A percentile compares a stretch with the other conserved stretches of the same genome.
Evolutionary conservation across 1,139 yeast species (phyloP).

Genomic region (Zhuliangozyma blackwelliae): DNA sequence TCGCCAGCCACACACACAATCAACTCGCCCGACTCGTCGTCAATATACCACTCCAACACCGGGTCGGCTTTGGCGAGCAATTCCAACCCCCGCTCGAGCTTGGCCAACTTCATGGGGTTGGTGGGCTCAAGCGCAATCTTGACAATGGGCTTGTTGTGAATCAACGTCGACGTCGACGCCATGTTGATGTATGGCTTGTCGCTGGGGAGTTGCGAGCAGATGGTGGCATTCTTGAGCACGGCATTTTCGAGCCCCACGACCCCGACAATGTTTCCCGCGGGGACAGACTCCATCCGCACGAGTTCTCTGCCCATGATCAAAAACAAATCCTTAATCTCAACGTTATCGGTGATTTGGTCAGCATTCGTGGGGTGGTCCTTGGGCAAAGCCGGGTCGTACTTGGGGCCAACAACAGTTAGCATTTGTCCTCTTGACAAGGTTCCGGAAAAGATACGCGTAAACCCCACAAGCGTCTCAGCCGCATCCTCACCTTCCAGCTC

Average conservation of each 20-base stretch:
- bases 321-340: constrained; percentile 62
- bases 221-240: constrained; percentile 82
- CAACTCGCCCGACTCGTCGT: constrained; percentile 83
- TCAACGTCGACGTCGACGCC: constrained; percentile 54
- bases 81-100: constrained; percentile 73
- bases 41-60: constrained; percentile 79
- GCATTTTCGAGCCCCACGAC: constrained; percentile 85
- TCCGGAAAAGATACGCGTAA: constrained; percentile 88
- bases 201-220: constrained; percentile 45
- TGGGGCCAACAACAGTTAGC: constrained; percentile 77
- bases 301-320: constrained; percentile 92
- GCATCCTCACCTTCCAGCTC: constrained; percentile 44
- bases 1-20: constrained; percentile 96
- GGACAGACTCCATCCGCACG: constrained; percentile 71
- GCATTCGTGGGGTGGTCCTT: constrained; percentile 34
- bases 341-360: constrained; percentile 43
- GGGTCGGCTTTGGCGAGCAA: constrained; percentile 87
- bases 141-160: constrained; percentile 76
- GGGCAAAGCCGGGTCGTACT: constrained; percentile 71
- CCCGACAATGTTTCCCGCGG: constrained; percentile 95
- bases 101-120: constrained; percentile 74
- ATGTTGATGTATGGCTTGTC: constrained; percentile 64
- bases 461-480: constrained; percentile 72
- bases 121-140: constrained; percentile 93
- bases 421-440: constrained; percentile 70